These are phyloP conservation scores for Fusarium scirpi DNA, from an alignment of 2,329 filamentous ascomycete genomes.

Conservation along the genomic window DNA sequence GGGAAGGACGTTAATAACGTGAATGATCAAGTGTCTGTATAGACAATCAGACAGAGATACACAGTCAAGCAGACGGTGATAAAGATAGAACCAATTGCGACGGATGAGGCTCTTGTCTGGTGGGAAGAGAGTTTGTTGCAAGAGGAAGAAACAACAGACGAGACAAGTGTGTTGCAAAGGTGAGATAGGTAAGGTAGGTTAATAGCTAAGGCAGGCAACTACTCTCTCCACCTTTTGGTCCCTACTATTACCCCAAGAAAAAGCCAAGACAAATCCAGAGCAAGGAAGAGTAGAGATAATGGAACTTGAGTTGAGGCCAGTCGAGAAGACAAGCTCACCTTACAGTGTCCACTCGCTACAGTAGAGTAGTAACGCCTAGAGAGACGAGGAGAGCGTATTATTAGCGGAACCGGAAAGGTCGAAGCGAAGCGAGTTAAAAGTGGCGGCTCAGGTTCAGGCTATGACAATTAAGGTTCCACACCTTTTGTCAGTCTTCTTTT, in stretches of 20 bases:
- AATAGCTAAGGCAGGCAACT: slow-evolving; percentile 6
- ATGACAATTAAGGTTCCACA: slow-evolving; percentile 46
- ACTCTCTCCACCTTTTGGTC: slow-evolving; percentile 23
- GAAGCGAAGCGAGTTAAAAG: slow-evolving; percentile 39
- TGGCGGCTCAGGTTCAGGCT: slow-evolving; percentile 40
- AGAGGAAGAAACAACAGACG: slow-evolving; percentile 29
- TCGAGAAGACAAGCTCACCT: slow-evolving; percentile 17
- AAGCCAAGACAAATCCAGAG: slow-evolving; percentile 9
- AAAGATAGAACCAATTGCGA: slow-evolving; percentile 28
- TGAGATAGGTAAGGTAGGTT: slow-evolving; percentile 8
- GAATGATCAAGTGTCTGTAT: slow-evolving; percentile 11
- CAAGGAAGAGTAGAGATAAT: slow-evolving; percentile 12
- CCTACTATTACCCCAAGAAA: slow-evolving; percentile 26
- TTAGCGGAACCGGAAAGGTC: slow-evolving; percentile 38
- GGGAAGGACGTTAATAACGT: neutral
- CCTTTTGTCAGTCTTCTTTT: slow-evolving; percentile 26
- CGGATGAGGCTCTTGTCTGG: slow-evolving; percentile 16
- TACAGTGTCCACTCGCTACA: neutral
- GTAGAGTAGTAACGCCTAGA: slow-evolving; percentile 13
- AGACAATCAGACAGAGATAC: neutral
- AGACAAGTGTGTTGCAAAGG: slow-evolving; percentile 26
- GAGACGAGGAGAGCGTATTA: neutral
- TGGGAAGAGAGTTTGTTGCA: slow-evolving; percentile 29
- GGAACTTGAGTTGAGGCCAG: slow-evolving; percentile 21
- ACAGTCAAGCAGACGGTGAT: slow-evolving; percentile 2